Percentiles rank a stretch among this genome's conserved stretches.
phyloP scores from a whole-genome alignment of 1,139 yeast genomes.

The Pichia sp. region DNA sequence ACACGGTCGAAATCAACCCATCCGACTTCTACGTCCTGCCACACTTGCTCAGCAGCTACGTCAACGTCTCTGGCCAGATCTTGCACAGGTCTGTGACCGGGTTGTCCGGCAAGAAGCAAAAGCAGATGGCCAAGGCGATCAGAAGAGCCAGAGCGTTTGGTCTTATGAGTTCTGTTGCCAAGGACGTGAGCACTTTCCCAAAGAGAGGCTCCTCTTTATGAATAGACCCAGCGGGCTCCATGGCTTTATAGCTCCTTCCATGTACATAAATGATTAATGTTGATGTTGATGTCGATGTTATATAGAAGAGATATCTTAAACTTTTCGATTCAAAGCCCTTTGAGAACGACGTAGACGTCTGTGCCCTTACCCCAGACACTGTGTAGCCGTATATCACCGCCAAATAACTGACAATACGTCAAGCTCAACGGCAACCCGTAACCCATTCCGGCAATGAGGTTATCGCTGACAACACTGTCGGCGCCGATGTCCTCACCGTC shows the following conservation, averaged over 20 bases:
- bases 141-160: conserved; percentile 69
- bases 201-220: conserved; percentile 29
- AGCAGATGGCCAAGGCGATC: conserved; percentile 59
- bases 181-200: conserved; percentile 44
- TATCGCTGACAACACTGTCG: conserved; percentile 52
- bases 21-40: conserved; percentile 63
- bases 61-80: conserved; percentile 63
- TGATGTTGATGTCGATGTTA: neutral
- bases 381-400: conserved; percentile 75
- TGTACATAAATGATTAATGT: neutral
- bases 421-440: conserved; percentile 86
- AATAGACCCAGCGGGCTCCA: neutral
- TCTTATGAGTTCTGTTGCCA: conserved; percentile 57
- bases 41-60: conserved; percentile 52
- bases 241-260: neutral
- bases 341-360: conserved; percentile 56
- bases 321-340: conserved; percentile 33
- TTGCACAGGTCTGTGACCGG: conserved; percentile 66
- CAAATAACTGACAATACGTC: conserved; percentile 65
- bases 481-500: conserved; percentile 31
- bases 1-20: conserved; percentile 57
- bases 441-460: conserved; percentile 92
- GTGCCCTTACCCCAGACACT: conserved; percentile 85
- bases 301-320: neutral
- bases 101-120: conserved; percentile 56